phyloP scores from a whole-genome alignment of 768 basidiomycete genomes.

The Hydnomerulius pinastri region DNA sequence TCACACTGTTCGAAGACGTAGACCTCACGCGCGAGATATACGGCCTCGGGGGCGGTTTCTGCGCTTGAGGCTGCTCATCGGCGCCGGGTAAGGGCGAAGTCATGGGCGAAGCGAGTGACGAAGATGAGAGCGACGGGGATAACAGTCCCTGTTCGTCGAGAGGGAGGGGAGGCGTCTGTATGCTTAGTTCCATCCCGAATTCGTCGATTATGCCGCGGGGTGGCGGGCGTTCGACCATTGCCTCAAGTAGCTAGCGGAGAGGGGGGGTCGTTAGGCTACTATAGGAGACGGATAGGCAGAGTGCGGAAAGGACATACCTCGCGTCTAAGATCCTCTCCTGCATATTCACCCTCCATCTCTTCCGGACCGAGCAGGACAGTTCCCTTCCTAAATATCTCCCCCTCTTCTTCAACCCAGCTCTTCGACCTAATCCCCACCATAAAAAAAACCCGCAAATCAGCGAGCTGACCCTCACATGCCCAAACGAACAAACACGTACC shows the following conservation, averaged over 20 bases:
- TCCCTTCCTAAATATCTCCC: constrained; percentile 94
- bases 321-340: constrained; percentile 83
- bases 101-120: too few relatives aligned
- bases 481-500: constrained; percentile 41
- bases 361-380: constrained; percentile 75
- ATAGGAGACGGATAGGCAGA: not conserved
- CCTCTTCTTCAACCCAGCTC: constrained; percentile 91
- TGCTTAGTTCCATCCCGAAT: constrained; percentile 43
- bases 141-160: constrained; percentile 17
- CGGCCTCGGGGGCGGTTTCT: constrained; percentile 55
- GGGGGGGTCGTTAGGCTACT: not conserved
- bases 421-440: constrained; percentile 50
- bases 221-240: constrained; percentile 84
- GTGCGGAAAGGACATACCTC: constrained; percentile 48
- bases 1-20: constrained; percentile 31
- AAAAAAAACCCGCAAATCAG: not conserved
- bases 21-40: constrained; percentile 62
- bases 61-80: constrained; percentile 31
- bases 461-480: not conserved
- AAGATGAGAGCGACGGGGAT: constrained; percentile 10
- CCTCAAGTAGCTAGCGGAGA: constrained; percentile 66
- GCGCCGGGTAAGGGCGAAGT: too few relatives aligned
- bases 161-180: constrained; percentile 9
- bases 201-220: constrained; percentile 71
- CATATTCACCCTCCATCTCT: constrained; percentile 89